A percentile compares a stretch with the other conserved stretches of the same genome.
phyloP scores from a whole-genome alignment of 1,284 basidiomycete species.

The Phellopilus nigrolimitatus region DNA sequence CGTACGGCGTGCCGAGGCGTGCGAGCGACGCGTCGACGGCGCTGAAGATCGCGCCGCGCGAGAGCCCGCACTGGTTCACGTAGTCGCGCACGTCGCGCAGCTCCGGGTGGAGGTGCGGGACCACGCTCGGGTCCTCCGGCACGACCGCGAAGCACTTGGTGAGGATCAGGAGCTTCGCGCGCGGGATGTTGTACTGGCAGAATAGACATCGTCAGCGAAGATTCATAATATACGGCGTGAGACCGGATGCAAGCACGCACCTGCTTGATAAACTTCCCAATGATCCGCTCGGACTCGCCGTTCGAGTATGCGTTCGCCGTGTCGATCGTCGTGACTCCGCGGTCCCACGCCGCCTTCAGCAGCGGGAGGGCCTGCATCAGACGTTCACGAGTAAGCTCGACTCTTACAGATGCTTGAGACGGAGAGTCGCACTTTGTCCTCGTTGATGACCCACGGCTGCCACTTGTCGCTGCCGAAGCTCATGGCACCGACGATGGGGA shows the following conservation, averaged over 20 bases:
- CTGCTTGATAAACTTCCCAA: constrained; percentile 51
- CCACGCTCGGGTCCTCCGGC: constrained; percentile 21
- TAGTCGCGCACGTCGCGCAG: constrained; percentile 30
- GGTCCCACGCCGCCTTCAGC: constrained; percentile 45
- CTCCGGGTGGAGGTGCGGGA: constrained; percentile 19
- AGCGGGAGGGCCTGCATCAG: constrained; percentile 29
- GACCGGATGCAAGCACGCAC: constrained; percentile 21
- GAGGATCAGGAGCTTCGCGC: constrained; percentile 44
- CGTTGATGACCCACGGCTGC: constrained; percentile 39
- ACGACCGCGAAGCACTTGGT: constrained; percentile 34
- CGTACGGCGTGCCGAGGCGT: constrained; percentile 39
- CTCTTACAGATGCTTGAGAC: background rate
- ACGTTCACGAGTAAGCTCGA: background rate
- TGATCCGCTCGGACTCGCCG: constrained; percentile 41
- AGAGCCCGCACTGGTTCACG: constrained; percentile 42
- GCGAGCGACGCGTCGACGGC: constrained; percentile 39
- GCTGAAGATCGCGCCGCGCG: constrained; percentile 41
- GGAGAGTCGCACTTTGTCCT: constrained; percentile 32
- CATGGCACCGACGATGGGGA: constrained; percentile 48
- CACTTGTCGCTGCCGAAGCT: constrained; percentile 39
- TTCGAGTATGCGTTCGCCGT: constrained; percentile 57
- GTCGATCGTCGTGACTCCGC: constrained; percentile 43
- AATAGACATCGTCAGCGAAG: background rate
- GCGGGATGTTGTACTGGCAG: constrained; percentile 47
- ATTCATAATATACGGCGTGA: background rate